Base-by-base conservation (phyloP, 106 monocot genomes). In the Phalaenopsis aphrodite region DNA sequence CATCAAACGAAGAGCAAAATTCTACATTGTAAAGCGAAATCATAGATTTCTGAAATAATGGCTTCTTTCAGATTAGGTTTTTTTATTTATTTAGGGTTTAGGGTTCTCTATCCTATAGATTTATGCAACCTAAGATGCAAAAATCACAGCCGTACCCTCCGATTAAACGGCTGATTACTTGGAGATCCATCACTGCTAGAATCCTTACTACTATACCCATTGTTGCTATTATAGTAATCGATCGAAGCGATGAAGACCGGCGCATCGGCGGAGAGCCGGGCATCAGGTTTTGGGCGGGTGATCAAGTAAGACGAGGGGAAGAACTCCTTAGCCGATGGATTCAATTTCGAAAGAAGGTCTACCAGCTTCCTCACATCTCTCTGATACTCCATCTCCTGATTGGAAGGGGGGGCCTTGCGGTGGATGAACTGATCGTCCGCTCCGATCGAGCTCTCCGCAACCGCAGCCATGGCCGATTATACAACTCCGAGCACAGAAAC, bases 311-410 rank as follows among this genome's bases (percentile, higher is more conserved):
- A 86, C 9, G 94, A 92, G 5, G 97, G 97, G 52, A 98, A 65
- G 84, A 98, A 98, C 87, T 98, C 97, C 79, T 92, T 88, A n/a
- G 97, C 97, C 18, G 88, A 89, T 3, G 97, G 97, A 80, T 98
- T 98, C 84, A 98, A 67, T 78, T 92, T 98, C 49, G 96, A 90
- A 55, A 96, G 87, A 71, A 91, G 79, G 76, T 93, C 90, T 30
- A 91, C 91, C 16, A 96, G 83, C 56, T 88, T 78, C 83, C 81
- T 84, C 84, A 96, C 85, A 56, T 86, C 93, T 5, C 64, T 72
- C 75, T 79, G 78, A 80, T 85, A 81, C 73, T 89, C 85, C 46
- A 86, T 15, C 47, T 82, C 83, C 77, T 79, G 78, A 58, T 75
- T 76, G 75, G 69, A 74, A 55, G 75, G 52, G 64, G 79, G 66